Percentiles rank a stretch among this genome's conserved stretches.
These are phyloP conservation scores for Jacaranda mimosifolia DNA, from an alignment of 257 asterid genomes.

Conservation along the genomic window DNA sequence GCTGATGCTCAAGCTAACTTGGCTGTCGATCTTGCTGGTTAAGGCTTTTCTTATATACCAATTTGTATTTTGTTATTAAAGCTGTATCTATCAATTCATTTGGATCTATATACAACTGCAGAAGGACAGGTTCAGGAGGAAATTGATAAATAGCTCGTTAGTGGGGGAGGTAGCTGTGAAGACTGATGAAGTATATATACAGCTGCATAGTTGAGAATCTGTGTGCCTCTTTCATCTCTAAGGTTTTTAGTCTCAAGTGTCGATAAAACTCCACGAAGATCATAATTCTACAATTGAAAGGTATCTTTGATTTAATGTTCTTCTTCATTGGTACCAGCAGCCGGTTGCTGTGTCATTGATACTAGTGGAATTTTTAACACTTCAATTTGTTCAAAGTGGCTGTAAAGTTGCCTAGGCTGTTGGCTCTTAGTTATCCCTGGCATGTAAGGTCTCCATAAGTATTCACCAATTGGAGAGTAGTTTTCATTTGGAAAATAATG, in stretches of 20 bases:
- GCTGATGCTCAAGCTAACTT: slow-evolving; percentile 95
- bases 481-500: too few relatives aligned
- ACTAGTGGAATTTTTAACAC: not conserved
- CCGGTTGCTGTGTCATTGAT: too few relatives aligned
- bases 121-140: slow-evolving; percentile 84
- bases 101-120: slow-evolving; percentile 41
- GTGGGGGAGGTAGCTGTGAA: not conserved
- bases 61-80: not conserved
- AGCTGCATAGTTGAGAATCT: not conserved
- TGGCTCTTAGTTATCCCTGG: not conserved
- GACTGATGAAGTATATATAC: slow-evolving; percentile 1
- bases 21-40: slow-evolving; percentile 88
- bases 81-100: not conserved
- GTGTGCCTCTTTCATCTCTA: not conserved
- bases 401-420: slow-evolving; percentile 26
- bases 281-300: not conserved
- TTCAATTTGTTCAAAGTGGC: not conserved
- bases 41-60: slow-evolving; percentile 13
- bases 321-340: too few relatives aligned
- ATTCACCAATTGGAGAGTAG: not conserved
- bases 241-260: not conserved
- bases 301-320: not conserved
- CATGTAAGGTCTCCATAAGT: not conserved
- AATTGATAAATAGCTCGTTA: slow-evolving; percentile 53
- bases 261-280: not conserved